Conservation (phyloP, 176 grass and related monocot genomes). For the Tuctoria greenei region DNA sequence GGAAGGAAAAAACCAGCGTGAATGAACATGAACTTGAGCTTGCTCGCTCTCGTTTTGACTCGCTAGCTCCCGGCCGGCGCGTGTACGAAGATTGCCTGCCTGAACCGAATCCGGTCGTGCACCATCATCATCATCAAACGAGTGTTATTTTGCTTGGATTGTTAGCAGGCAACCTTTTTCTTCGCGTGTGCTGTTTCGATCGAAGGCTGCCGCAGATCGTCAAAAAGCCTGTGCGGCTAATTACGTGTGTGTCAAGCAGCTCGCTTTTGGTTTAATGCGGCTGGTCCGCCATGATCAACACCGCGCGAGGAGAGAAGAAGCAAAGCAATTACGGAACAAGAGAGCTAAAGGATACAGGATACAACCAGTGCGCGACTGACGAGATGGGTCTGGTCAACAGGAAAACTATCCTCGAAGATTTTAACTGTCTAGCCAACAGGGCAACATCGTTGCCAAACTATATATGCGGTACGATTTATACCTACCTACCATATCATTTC, state of each 20-base stretch:
- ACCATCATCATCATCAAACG: background rate
- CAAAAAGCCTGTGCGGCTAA: background rate
- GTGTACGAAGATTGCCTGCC: background rate
- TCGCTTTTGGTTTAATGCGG: conserved; percentile 13
- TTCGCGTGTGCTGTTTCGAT: background rate
- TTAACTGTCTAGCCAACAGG: too few species aligned
- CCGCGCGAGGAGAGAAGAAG: background rate
- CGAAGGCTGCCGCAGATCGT: background rate
- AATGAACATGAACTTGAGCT: too few species aligned
- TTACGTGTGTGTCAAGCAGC: background rate
- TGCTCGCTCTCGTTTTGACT: too few species aligned
- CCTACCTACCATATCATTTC: too few species aligned
- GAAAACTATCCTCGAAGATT: too few species aligned
- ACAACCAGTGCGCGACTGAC: too few species aligned
- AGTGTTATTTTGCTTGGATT: background rate
- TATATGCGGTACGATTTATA: too few species aligned
- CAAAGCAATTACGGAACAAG: conserved; percentile 5
- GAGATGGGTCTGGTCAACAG: too few species aligned
- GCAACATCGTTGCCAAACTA: too few species aligned
- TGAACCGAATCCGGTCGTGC: background rate
- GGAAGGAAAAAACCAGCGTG: too few species aligned
- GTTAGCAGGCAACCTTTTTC: background rate
- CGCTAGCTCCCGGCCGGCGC: background rate
- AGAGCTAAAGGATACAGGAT: background rate
- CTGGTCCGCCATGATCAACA: background rate